phyloP scores from a whole-genome alignment of 305 asterid genomes.

The Ruellia speciosa region DNA sequence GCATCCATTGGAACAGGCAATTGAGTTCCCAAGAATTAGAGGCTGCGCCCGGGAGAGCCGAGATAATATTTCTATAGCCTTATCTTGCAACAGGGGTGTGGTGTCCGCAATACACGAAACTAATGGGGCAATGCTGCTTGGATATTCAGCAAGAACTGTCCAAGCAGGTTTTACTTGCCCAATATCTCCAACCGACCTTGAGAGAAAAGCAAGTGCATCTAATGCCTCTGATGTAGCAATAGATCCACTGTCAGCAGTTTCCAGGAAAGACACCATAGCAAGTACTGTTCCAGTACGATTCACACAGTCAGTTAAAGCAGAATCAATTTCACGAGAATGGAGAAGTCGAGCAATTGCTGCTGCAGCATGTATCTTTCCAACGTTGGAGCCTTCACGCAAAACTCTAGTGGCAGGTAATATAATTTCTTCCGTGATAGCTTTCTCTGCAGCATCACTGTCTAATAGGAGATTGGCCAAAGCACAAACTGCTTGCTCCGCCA shows the following conservation, averaged over 20 bases:
- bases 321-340: constrained; percentile 59
- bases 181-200: constrained; percentile 52
- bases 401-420: constrained; percentile 81
- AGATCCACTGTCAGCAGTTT: constrained; percentile 57
- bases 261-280: constrained; percentile 83
- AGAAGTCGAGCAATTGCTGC: constrained; percentile 93
- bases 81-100: constrained; percentile 74
- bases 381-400: constrained; percentile 66
- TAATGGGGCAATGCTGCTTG: constrained; percentile 69
- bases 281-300: constrained; percentile 87
- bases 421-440: constrained; percentile 68
- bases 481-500: constrained; percentile 95
- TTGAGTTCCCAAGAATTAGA: constrained; percentile 57
- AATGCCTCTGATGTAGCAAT: constrained; percentile 73
- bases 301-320: constrained; percentile 57
- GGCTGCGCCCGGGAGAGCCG: constrained; percentile 71
- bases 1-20: constrained; percentile 70
- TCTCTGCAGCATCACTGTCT: constrained; percentile 74
- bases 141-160: constrained; percentile 82
- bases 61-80: constrained; percentile 78
- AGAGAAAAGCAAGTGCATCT: constrained; percentile 77
- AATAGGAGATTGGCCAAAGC: constrained; percentile 90
- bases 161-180: constrained; percentile 78
- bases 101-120: constrained; percentile 83
- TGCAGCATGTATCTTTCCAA: constrained; percentile 78